Base-by-base conservation (phyloP, 441 rosid species). In the Melastoma candidum region DNA sequence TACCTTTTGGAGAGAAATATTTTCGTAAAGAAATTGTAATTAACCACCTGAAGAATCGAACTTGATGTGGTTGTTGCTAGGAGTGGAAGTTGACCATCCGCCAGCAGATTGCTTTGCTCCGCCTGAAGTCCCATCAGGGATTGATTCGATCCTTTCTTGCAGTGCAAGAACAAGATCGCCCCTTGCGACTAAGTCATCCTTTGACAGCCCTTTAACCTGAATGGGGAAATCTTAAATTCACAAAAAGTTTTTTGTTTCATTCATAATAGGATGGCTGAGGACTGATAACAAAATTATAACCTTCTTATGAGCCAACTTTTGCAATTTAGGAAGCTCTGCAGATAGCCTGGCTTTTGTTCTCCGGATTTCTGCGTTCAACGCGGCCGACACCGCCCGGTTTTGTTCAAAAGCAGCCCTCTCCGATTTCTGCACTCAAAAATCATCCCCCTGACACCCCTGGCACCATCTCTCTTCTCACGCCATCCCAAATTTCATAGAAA, bases 311-410 rank as follows among this genome's bases (percentile, higher is more conserved):
- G 79, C 79, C 36, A 80, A 68, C 62, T 78, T 84, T 51, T 71
- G 74, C 11, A 84, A 74, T 66, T 77, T 81, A 41, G 78, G 80
- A 53, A 74, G 63, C 58, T 81, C 84, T 54, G 79, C 85, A 57
- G 68, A 69, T 54, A 79, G 60, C 22, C 81, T 71, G 9, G 80
- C 80, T 58, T 79, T 84, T 12, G 77, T 64, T 36, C 82, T 70
- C 60, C 87, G 79, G 70, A 81, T 64, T 77, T 84, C 87, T 14
- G 87, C 87, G 48, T 70, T 78, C 77, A 77, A 52, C 2, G 85
- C 87, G 6, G 75, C 85, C 0, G 77, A 73, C 22, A 75, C 72
- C 11, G 87, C 85, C 67, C 85, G 67, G 12, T 77, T 81, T 14
- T 11, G 67, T 63, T 84, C 85, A 26, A 12, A 54, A 3, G 79